phyloP scores from a whole-genome alignment of 2,329 filamentous ascomycete genomes.

The Chaetothyriales sp. region DNA sequence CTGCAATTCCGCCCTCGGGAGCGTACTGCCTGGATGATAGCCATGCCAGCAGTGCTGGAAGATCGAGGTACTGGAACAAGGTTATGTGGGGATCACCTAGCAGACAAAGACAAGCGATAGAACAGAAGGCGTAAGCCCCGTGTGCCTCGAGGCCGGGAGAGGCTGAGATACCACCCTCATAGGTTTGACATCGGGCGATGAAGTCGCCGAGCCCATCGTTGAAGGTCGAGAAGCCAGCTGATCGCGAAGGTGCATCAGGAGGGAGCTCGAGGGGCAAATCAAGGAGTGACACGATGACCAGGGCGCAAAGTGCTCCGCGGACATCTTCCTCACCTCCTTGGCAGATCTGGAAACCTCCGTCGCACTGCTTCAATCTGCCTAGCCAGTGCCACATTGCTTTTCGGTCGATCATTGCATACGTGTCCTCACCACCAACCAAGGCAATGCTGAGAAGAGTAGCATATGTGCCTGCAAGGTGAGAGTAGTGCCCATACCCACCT shows the following conservation, averaged over 20 bases:
- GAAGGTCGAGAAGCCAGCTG: conserved; percentile 48
- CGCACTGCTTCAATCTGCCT: conserved; percentile 66
- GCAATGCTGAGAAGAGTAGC: conserved; percentile 66
- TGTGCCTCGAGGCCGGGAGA: conserved; percentile 83
- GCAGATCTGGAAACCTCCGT: conserved; percentile 82
- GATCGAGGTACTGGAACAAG: conserved; percentile 62
- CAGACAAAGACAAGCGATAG: conserved; percentile 75
- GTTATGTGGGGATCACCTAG: conserved; percentile 64
- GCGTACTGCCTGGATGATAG: conserved; percentile 77
- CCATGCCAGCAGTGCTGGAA: conserved; percentile 69
- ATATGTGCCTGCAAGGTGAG: conserved; percentile 82
- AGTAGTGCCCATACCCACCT: conserved; percentile 74
- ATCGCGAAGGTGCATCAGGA: conserved; percentile 53
- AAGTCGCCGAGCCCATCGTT: conserved; percentile 64
- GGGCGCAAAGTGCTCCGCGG: conserved; percentile 81
- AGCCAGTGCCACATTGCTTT: conserved; percentile 85
- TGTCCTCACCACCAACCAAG: conserved; percentile 61
- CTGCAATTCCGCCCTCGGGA: conserved; percentile 84
- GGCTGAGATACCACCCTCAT: conserved; percentile 82
- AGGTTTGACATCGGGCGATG: conserved; percentile 64
- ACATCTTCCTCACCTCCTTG: conserved; percentile 85
- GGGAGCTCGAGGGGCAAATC: conserved; percentile 71
- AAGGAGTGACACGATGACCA: conserved; percentile 70
- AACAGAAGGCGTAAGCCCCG: conserved; percentile 93
- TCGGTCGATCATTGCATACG: conserved; percentile 65